Conservation (phyloP, 371 early-diverging fungal species). For the Vittaforma corneae region DNA sequence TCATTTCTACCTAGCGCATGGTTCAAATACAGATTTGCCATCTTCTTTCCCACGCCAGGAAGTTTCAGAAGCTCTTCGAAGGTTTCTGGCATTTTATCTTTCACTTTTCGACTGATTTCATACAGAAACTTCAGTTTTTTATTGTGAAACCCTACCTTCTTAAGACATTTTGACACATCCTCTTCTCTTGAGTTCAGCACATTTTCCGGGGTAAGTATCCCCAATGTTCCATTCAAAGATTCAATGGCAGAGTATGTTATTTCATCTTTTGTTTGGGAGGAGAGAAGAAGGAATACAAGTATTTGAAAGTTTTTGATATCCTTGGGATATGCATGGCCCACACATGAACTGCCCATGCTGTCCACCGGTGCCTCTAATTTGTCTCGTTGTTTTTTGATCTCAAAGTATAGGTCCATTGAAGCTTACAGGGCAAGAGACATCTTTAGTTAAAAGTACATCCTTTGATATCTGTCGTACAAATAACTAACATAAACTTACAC, state of each 20-base stretch:
- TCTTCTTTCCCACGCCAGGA: conserved; percentile 93
- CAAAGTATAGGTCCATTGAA: conserved; percentile 25
- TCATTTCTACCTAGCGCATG: conserved; percentile 59
- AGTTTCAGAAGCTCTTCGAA: conserved; percentile 54
- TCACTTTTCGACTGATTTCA: conserved; percentile 7
- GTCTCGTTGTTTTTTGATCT: conserved; percentile 43
- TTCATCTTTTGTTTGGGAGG: conserved; percentile 85
- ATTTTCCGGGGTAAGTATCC: conserved; percentile 43
- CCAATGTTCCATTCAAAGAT: conserved; percentile 5
- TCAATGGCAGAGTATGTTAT: conserved; percentile 54
- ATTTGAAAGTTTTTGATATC: conserved; percentile 67
- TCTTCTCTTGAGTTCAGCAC: conserved; percentile 56
- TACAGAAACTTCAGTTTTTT: conserved; percentile 62
- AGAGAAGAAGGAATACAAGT: conserved; percentile 75
- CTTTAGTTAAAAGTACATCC: too few species aligned
- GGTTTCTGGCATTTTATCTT: conserved; percentile 2
- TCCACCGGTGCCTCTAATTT: conserved; percentile 72
- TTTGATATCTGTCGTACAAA: too few species aligned
- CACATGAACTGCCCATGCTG: conserved; percentile 72
- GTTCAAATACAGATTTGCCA: conserved; percentile 61
- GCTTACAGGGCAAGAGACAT: too few species aligned
- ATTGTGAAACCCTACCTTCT: conserved; percentile 76
- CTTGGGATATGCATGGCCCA: conserved; percentile 1
- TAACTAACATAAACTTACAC: too few species aligned
- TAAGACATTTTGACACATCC: conserved; percentile 65